Evolutionary conservation across 805 yeast species (phyloP), one percentile per base, ranked within the genome.

Genomic region (Nakazawaea populi): DNA sequence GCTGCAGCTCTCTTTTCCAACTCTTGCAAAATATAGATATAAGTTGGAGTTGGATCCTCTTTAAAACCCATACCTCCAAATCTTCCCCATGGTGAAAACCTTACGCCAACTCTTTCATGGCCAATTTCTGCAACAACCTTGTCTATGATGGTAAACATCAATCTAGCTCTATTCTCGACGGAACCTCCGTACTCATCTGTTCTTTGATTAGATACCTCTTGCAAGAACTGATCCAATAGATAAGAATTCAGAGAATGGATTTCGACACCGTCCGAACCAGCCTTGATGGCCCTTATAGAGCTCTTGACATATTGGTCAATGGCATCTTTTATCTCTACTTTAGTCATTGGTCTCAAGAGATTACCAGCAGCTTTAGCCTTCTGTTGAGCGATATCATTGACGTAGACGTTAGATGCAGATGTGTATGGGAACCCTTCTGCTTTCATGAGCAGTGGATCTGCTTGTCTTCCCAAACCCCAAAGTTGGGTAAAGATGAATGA

Each of bases 121-220:
- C 89, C 89, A 54, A 83, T 64, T 2, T 76, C 80, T 4, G 66
- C 75, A 29, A 68, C 67, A 34, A 80, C 59, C 3, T 76, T 75
- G 56, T 80, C 84, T n/a, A 82, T 68, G 24, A 80, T 70, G 56
- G 77, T 82, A 30, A 74, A 61, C 1, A 65, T 48, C 45, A 74
- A 62, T 42, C 72, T 64, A 12, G 71, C 64, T 52, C 76, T 64
- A 56, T 71, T 75, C 55, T 74, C 76, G 48, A 71, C 68, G 4
- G 72, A 64, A 1, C 76, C 77, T 44, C 79, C 77, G 46, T 70
- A 74, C 53, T 69, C 60, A 54, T 73, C 77, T 11, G 71, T 63
- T 62, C 79, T 62, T 18, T 62, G 42, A 61, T 74, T 69, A 11
- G 67, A 55, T 9, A 52, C 45, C 14, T 68, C 63, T 48, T 72